These are phyloP conservation scores for Colletotrichum salicis DNA, from an alignment of 2,329 filamentous ascomycete species.

Conservation along the genomic window DNA sequence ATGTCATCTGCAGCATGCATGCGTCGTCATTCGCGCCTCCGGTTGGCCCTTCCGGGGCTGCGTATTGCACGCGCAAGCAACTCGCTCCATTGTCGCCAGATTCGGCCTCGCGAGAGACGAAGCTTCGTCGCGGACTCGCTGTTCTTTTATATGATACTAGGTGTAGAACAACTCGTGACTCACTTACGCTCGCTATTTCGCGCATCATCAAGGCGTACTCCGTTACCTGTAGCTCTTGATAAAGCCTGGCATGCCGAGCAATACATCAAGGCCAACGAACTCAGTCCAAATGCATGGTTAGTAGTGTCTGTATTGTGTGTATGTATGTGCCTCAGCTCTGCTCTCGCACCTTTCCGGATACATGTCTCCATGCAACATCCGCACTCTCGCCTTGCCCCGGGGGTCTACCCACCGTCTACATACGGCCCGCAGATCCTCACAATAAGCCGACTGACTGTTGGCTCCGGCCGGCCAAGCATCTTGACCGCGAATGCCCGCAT, in stretches of 20 bases:
- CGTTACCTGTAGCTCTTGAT: neutral
- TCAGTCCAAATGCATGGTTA: neutral
- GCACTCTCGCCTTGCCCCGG: neutral
- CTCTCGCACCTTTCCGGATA: slow-evolving; percentile 7
- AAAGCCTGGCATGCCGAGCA: too few relatives aligned
- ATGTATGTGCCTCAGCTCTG: slow-evolving; percentile 25
- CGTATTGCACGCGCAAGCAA: slow-evolving; percentile 35
- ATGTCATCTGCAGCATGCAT: slow-evolving; percentile 36
- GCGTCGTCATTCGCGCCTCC: slow-evolving; percentile 33
- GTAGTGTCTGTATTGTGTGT: slow-evolving; percentile 28
- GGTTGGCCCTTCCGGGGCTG: slow-evolving; percentile 4
- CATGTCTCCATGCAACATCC: slow-evolving; percentile 24
- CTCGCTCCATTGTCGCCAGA: slow-evolving; percentile 11
- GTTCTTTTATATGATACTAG: neutral
- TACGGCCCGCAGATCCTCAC: neutral
- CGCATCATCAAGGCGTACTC: neutral
- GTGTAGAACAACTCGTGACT: neutral
- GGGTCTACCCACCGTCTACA: neutral
- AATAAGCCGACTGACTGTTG: neutral
- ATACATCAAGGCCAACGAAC: neutral
- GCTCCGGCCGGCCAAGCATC: neutral
- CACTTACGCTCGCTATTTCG: neutral
- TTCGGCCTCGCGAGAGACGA: neutral
- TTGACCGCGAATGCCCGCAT: neutral
- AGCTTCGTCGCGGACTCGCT: neutral